Conservation (phyloP, 2,329 filamentous ascomycete genomes). For the Nigrograna mackinnonii region DNA sequence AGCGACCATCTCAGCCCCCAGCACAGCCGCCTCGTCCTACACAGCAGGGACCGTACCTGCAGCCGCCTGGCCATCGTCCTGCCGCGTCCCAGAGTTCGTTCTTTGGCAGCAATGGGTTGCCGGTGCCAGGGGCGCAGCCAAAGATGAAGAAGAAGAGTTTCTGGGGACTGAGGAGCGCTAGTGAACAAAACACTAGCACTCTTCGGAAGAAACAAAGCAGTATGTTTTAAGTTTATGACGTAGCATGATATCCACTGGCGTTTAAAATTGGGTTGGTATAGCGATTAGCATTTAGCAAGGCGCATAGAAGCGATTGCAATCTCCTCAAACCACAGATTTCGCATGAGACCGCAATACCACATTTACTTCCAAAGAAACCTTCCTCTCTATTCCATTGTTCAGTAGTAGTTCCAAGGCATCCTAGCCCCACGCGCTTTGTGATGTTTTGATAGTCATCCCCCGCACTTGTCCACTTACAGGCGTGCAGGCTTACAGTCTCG, state of each 20-base stretch:
- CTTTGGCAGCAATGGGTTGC: constrained; percentile 32
- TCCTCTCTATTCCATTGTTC: too few species aligned
- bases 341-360: too few species aligned
- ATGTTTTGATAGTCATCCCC: too few species aligned
- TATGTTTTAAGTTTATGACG: constrained; percentile 47
- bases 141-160: constrained; percentile 42
- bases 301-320: too few species aligned
- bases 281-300: too few species aligned
- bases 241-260: too few species aligned
- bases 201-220: constrained; percentile 49
- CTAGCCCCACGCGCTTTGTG: too few species aligned
- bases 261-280: too few species aligned
- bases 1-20: constrained; percentile 16
- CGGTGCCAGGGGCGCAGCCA: constrained; percentile 24
- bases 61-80: constrained; percentile 27
- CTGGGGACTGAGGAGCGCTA: constrained; percentile 37
- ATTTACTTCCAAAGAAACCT: too few species aligned
- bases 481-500: neutral
- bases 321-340: too few species aligned
- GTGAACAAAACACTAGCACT: constrained; percentile 32
- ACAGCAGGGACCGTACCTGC: constrained; percentile 32
- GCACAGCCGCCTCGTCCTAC: constrained; percentile 5
- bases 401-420: too few species aligned
- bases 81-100: constrained; percentile 36
- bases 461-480: too few species aligned